These are phyloP conservation scores for Cucurbita maxima DNA, from an alignment of 306 rosid genomes.

Conservation along the genomic window DNA sequence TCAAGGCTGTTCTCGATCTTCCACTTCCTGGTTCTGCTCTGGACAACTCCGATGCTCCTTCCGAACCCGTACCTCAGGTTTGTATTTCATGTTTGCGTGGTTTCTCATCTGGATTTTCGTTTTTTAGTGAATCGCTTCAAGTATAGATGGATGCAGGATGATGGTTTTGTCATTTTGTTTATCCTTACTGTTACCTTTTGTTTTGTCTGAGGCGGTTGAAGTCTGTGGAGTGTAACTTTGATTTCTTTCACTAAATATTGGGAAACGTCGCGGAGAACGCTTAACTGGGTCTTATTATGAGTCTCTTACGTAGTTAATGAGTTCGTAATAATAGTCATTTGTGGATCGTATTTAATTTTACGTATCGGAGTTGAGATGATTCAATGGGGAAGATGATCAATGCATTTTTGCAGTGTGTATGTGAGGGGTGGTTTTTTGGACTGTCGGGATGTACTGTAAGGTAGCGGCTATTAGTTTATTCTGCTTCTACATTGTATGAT, in stretches of 20 bases:
- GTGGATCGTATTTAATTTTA: neutral
- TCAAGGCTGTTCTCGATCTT: slow-evolving; percentile 41
- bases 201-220: neutral
- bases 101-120: no score
- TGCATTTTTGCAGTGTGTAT: neutral
- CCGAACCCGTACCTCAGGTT: slow-evolving; percentile 40
- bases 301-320: neutral
- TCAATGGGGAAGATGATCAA: neutral
- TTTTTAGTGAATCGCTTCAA: neutral
- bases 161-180: no score
- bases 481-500: neutral
- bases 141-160: no score
- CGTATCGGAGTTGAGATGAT: neutral
- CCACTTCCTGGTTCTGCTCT: slow-evolving; percentile 2
- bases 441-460: neutral
- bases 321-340: neutral
- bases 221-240: neutral
- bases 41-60: neutral
- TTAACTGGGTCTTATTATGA: neutral
- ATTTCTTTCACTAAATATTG: neutral
- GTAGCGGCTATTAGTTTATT: neutral
- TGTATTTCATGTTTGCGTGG: neutral
- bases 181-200: no score
- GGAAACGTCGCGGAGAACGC: no score
- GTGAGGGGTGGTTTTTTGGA: neutral